Conservation (phyloP, 2,329 filamentous ascomycete species). For the Calonectria pseudoreteaudii region DNA sequence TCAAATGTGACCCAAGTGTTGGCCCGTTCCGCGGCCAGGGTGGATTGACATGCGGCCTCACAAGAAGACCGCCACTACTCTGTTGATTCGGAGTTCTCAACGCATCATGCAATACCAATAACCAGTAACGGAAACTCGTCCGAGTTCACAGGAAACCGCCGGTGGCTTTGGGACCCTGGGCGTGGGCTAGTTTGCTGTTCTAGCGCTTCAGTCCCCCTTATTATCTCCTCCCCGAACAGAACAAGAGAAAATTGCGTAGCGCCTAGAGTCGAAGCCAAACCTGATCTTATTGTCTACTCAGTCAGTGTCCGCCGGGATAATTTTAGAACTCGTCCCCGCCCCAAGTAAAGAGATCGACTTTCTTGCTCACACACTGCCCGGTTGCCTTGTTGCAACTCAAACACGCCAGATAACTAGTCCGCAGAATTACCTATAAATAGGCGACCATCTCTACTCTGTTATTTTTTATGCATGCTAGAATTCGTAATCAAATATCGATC, state of each 20-base stretch:
- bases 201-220: neutral
- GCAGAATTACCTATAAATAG: neutral
- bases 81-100: no score
- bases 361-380: neutral
- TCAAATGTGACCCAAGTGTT: neutral
- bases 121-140: neutral
- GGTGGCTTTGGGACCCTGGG: neutral
- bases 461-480: neutral
- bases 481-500: neutral
- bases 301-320: neutral
- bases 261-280: neutral
- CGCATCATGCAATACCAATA: neutral
- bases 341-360: neutral
- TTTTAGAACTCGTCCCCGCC: neutral
- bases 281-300: neutral
- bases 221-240: neutral
- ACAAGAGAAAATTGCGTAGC: neutral
- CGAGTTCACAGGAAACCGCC: neutral
- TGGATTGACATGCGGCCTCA: neutral
- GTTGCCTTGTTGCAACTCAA: neutral
- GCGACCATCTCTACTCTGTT: no score
- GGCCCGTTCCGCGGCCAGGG: neutral
- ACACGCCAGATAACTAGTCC: neutral
- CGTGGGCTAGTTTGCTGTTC: no score
- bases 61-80: neutral